Base-by-base conservation (phyloP, 1,139 yeast genomes). In the Taiozyma sp. region DNA sequence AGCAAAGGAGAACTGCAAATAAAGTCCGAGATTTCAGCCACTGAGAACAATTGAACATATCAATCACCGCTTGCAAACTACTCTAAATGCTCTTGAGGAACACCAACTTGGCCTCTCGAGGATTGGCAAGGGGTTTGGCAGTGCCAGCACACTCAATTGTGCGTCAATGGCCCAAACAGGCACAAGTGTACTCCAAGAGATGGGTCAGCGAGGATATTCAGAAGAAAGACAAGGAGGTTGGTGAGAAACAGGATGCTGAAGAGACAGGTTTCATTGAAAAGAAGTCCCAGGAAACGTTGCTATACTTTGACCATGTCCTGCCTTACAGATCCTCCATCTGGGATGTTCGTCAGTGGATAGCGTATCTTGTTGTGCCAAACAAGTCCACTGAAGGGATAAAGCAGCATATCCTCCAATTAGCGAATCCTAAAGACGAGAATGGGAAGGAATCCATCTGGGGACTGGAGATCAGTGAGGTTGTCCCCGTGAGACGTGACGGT, bases 401-500 rank as follows among this genome's bases (percentile, higher is more conserved):
- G 47, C 60, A 62, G 4, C 69, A 68, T 52, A 67, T 75, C n/a
- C 51, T 60, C 48, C 56, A 58, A 21, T 62, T 69, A 32, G 74
- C 79, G 0, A 71, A 77, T 48, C 81, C 83, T 4, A 51, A 56
- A 3, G 65, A 59, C 6, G 63, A 68, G 34, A 46, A 52, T 35
- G 58, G 58, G 2, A 37, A 22, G 4, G 45, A 42, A 1, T 75
- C 76, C 1, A 69, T 79, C 16, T 71, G 71, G 28, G 71, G 70
- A 1, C 56, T 81, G 24, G 64, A 67, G 55, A 67, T 68, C 56
- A 73, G 68, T 42, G 79, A 70, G 42, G 73, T 88, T 37, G 83
- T 89, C 16, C 87, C 96, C 0, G 74, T 87, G 52, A 76, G 70
- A 53, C 71, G 96, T 56, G 99, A 93, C 63, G 96, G 97, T 48